Evolutionary conservation across 2,329 filamentous ascomycete genomes (phyloP).

Genomic region (Fusarium dlaminii): DNA sequence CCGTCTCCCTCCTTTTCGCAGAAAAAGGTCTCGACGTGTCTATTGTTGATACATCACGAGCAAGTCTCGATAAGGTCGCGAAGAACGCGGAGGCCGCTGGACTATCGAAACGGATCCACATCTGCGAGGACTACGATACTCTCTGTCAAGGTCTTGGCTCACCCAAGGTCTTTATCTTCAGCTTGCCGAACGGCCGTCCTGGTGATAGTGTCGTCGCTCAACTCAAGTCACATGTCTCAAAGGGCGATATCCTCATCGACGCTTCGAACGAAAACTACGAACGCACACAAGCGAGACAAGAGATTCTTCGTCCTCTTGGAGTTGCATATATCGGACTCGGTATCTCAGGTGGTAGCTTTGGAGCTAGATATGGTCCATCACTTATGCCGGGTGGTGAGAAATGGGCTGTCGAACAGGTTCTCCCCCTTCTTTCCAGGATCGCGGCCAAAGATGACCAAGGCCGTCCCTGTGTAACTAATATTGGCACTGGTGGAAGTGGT

Average conservation of each 20-base stretch:
- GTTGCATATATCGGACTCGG: conserved; percentile 75
- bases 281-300: conserved; percentile 71
- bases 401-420: conserved; percentile 63
- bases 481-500: conserved; percentile 71
- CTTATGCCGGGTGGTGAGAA: conserved; percentile 72
- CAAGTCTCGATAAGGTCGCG: conserved; percentile 6
- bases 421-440: conserved; percentile 69
- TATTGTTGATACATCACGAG: neutral
- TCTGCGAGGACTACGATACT: conserved; percentile 18
- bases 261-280: conserved; percentile 74
- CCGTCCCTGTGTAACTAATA: conserved; percentile 66
- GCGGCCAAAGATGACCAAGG: conserved; percentile 68
- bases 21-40: conserved; percentile 11
- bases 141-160: conserved; percentile 19
- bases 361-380: conserved; percentile 71
- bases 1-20: conserved; percentile 8
- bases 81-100: conserved; percentile 4
- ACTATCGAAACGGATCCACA: conserved; percentile 4
- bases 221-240: conserved; percentile 56
- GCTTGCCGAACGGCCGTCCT: conserved; percentile 25
- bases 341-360: conserved; percentile 75
- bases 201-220: conserved; percentile 8
- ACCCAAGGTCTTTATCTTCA: conserved; percentile 30
- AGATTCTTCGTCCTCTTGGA: conserved; percentile 63
- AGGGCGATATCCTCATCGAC: conserved; percentile 74